Percentiles rank a stretch among this genome's conserved stretches.
phyloP scores from a whole-genome alignment of 768 basidiomycete species.

The Lentinula sp. region DNA sequence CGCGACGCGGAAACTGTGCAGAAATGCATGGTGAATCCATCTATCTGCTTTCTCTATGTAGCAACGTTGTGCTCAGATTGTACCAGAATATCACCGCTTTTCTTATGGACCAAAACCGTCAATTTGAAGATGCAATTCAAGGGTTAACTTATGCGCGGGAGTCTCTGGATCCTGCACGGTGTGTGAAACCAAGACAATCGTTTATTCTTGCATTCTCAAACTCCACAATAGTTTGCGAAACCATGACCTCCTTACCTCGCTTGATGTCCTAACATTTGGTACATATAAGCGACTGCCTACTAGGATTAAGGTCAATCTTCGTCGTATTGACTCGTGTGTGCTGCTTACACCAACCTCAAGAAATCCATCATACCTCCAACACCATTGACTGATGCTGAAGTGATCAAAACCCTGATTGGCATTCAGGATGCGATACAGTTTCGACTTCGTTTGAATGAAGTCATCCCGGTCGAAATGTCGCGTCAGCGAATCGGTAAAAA shows the following conservation, averaged over 20 bases:
- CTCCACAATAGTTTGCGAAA: slow-evolving; percentile 65
- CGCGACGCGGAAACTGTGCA: slow-evolving; percentile 79
- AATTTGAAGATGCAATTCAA: slow-evolving; percentile 67
- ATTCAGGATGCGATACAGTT: slow-evolving; percentile 78
- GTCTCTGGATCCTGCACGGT: slow-evolving; percentile 76
- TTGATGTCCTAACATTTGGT: slow-evolving; percentile 84
- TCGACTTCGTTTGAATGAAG: slow-evolving; percentile 72
- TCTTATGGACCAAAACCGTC: slow-evolving; percentile 77
- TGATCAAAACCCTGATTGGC: slow-evolving; percentile 57
- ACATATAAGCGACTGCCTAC: slow-evolving; percentile 81
- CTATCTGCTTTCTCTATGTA: slow-evolving; percentile 1
- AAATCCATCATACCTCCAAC: slow-evolving; percentile 63
- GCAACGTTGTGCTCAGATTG: slow-evolving; percentile 6
- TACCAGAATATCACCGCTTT: slow-evolving; percentile 81
- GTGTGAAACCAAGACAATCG: slow-evolving; percentile 11
- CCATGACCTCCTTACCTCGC: slow-evolving; percentile 87
- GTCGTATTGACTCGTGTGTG: slow-evolving; percentile 4
- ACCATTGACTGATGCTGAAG: slow-evolving; percentile 61
- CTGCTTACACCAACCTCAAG: slow-evolving; percentile 27
- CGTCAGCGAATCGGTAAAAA: slow-evolving; percentile 54
- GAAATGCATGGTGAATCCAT: slow-evolving; percentile 66
- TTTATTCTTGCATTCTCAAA: neutral
- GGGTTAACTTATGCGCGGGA: slow-evolving; percentile 62
- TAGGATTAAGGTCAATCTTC: slow-evolving; percentile 58
- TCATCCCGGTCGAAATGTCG: slow-evolving; percentile 79